phyloP scores from a whole-genome alignment of 1,284 basidiomycete species.

The Abortiporus biennis region DNA sequence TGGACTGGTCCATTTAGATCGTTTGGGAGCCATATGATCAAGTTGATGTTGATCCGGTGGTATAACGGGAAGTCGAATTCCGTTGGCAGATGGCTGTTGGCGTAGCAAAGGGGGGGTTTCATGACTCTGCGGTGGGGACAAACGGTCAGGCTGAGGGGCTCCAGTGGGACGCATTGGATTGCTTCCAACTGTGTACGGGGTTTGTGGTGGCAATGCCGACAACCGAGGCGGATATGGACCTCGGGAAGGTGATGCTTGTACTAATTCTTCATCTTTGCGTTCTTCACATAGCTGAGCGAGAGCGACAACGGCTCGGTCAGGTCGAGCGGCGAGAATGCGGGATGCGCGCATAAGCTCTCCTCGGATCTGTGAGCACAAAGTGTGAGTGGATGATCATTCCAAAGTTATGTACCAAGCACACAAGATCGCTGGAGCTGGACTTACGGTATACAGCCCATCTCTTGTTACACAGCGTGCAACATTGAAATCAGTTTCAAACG shows the following conservation, averaged over 20 bases:
- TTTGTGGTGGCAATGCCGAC: conserved; percentile 56
- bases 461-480: conserved; percentile 95
- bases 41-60: conserved; percentile 23
- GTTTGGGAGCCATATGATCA: conserved; percentile 74
- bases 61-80: conserved; percentile 33
- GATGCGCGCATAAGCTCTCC: conserved; percentile 98
- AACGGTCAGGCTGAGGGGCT: conserved; percentile 25
- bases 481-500: conserved; percentile 94
- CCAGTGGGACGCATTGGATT: conserved; percentile 49
- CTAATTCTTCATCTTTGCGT: conserved; percentile 54
- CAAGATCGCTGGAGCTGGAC: conserved; percentile 14
- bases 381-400: neutral
- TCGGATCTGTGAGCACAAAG: conserved; percentile 68
- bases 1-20: conserved; percentile 75
- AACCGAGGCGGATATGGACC: conserved; percentile 50
- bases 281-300: conserved; percentile 83
- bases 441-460: conserved; percentile 90
- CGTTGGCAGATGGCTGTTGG: conserved; percentile 15
- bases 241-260: conserved; percentile 37
- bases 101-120: conserved; percentile 13
- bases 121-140: conserved; percentile 10
- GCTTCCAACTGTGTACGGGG: conserved; percentile 60
- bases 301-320: conserved; percentile 76
- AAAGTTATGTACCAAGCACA: neutral
- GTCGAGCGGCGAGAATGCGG: conserved; percentile 72